Conservation (phyloP, 257 asterid genomes). For the Ligustrum vulgare region DNA sequence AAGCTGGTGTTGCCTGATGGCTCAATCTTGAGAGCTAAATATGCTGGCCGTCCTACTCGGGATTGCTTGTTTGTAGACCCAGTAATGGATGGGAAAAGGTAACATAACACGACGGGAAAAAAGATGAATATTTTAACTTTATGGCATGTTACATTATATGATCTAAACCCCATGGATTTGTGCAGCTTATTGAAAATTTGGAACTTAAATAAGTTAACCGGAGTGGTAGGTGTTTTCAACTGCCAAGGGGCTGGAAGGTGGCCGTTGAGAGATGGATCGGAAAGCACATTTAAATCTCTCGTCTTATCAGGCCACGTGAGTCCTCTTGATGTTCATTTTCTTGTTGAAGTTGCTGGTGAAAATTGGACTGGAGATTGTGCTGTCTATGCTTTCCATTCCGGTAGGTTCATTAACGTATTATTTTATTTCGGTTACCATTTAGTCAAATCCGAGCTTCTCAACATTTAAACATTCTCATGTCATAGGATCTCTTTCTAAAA, state of each 20-base stretch:
- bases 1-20: conserved; percentile 38
- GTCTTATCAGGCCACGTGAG: conserved; percentile 18
- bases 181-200: conserved; percentile 39
- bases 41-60: conserved; percentile 32
- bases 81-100: conserved; percentile 30
- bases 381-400: conserved; percentile 24
- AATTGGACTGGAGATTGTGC: conserved; percentile 24
- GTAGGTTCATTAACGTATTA: background rate
- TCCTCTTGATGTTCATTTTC: conserved; percentile 26
- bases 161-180: background rate
- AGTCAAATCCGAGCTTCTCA: background rate
- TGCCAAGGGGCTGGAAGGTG: conserved; percentile 41
- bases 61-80: conserved; percentile 38
- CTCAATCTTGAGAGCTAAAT: conserved; percentile 32
- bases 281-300: background rate
- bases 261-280: conserved; percentile 20
- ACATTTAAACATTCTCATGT: background rate
- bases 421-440: background rate
- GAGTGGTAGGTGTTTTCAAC: conserved; percentile 33
- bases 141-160: background rate
- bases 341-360: conserved; percentile 23
- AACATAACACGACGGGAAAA: conserved; percentile 3
- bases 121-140: background rate
- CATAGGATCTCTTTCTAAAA: conserved; percentile 21
- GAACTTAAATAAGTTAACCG: conserved; percentile 33